phyloP scores from a whole-genome alignment of 2,329 filamentous ascomycete species.

The Leptosphaerulina australis region DNA sequence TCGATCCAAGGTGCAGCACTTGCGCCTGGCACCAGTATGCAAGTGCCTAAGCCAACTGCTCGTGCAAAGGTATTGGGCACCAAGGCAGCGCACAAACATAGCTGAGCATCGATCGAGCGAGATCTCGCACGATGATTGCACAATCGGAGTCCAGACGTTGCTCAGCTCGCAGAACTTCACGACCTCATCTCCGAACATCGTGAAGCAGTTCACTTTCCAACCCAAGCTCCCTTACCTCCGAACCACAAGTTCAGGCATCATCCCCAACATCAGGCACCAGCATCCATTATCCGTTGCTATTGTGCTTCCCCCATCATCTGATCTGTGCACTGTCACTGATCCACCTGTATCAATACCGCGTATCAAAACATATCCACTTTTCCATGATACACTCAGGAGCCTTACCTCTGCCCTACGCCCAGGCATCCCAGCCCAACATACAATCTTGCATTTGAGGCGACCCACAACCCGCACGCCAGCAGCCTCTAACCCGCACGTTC shows the following conservation, averaged over 20 bases:
- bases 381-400: not conserved
- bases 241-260: conserved; percentile 8
- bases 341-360: conserved; percentile 14
- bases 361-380: conserved; percentile 11
- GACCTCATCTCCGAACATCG: conserved; percentile 6
- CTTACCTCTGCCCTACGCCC: conserved; percentile 7
- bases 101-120: not conserved
- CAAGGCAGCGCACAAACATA: too few relatives aligned
- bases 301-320: not conserved
- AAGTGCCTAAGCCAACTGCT: too few relatives aligned
- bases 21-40: too few relatives aligned
- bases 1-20: too few relatives aligned
- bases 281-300: not conserved
- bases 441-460: conserved; percentile 2
- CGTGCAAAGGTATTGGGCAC: not conserved
- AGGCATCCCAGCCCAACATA: conserved; percentile 18
- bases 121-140: not conserved
- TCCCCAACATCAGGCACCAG: conserved; percentile 13
- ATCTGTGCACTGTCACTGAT: conserved; percentile 1
- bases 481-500: conserved; percentile 18
- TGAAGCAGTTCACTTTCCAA: not conserved
- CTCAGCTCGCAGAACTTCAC: not conserved
- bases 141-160: not conserved
- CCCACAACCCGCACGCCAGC: conserved; percentile 11
- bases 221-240: conserved; percentile 1